A percentile compares a stretch with the other conserved stretches of the same genome.
Evolutionary conservation across 2,329 filamentous ascomycete genomes (phyloP).

Genomic region (Pseudogymnoascus pannorum): DNA sequence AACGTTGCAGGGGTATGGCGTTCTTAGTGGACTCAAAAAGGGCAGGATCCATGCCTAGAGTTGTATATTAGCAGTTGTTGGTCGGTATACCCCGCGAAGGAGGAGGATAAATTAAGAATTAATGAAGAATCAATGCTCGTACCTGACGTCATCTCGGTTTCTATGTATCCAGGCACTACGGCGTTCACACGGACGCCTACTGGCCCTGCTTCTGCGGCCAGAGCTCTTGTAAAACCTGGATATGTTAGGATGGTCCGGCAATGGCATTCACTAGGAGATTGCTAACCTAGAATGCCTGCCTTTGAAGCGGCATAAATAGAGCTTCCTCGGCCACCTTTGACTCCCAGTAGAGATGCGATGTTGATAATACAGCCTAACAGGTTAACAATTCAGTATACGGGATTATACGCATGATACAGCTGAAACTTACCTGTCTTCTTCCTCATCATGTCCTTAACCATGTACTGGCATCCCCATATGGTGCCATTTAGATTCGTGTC

Average conservation of each 20-base stretch:
- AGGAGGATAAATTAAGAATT: conserved; percentile 21
- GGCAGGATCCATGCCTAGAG: conserved; percentile 38
- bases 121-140: conserved; percentile 17
- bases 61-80: conserved; percentile 28
- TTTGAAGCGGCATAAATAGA: conserved; percentile 73
- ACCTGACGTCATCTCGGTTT: conserved; percentile 74
- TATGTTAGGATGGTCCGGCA: not conserved
- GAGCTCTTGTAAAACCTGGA: conserved; percentile 58
- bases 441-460: conserved; percentile 42
- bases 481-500: conserved; percentile 64
- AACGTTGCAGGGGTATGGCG: conserved; percentile 57
- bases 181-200: conserved; percentile 68
- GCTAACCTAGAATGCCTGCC: conserved; percentile 64
- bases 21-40: conserved; percentile 20
- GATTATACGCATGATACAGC: not conserved
- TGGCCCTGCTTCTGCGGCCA: conserved; percentile 55
- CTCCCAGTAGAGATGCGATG: conserved; percentile 66
- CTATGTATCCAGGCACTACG: conserved; percentile 75
- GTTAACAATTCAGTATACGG: not conserved
- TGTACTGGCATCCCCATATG: conserved; percentile 51
- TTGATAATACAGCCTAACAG: conserved; percentile 66
- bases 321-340: conserved; percentile 61
- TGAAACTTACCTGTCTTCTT: conserved; percentile 24
- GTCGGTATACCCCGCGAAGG: conserved; percentile 19
- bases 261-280: not conserved